Percentiles rank a stretch among this genome's conserved stretches.
These are phyloP conservation scores for Quercus engelmannii DNA, from an alignment of 306 rosid species.

Conservation along the genomic window DNA sequence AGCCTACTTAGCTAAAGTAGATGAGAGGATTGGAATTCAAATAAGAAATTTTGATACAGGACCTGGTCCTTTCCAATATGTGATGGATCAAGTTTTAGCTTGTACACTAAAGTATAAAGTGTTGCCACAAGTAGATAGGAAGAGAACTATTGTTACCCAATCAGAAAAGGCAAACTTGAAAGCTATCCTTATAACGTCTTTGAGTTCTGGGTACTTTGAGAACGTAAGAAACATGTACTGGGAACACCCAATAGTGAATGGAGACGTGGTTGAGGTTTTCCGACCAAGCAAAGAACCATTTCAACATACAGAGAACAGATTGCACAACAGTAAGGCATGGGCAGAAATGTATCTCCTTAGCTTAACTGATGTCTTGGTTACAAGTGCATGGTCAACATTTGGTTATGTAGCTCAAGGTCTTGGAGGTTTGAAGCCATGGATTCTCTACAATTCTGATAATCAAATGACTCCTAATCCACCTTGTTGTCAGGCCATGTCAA, in stretches of 20 bases:
- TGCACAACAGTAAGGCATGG: constrained; percentile 63
- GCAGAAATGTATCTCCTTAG: constrained; percentile 73
- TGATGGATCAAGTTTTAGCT: constrained; percentile 61
- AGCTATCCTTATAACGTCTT: constrained; percentile 61
- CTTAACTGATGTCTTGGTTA: constrained; percentile 53
- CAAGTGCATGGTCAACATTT: constrained; percentile 73
- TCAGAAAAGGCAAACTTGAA: constrained; percentile 35
- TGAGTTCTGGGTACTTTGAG: constrained; percentile 58
- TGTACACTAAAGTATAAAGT: constrained; percentile 50
- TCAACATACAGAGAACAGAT: constrained; percentile 62
- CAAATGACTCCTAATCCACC: constrained; percentile 52
- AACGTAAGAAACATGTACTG: constrained; percentile 59
- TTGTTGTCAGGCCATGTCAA: constrained; percentile 62
- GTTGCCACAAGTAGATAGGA: constrained; percentile 45
- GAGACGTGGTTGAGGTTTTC: constrained; percentile 50
- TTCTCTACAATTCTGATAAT: constrained; percentile 64
- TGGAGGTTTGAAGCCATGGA: constrained; percentile 77
- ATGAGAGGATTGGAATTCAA: constrained; percentile 68
- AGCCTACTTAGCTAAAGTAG: constrained; percentile 55
- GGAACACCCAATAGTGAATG: constrained; percentile 59
- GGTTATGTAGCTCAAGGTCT: constrained; percentile 77
- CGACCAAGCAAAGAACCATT: constrained; percentile 74
- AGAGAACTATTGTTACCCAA: constrained; percentile 15
- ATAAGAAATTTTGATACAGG: constrained; percentile 59
- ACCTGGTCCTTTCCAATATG: constrained; percentile 59